A percentile compares a stretch with the other conserved stretches of the same genome.
These are phyloP conservation scores for Fusarium tjaetaba DNA, from an alignment of 2,329 filamentous ascomycete genomes.

Conservation along the genomic window DNA sequence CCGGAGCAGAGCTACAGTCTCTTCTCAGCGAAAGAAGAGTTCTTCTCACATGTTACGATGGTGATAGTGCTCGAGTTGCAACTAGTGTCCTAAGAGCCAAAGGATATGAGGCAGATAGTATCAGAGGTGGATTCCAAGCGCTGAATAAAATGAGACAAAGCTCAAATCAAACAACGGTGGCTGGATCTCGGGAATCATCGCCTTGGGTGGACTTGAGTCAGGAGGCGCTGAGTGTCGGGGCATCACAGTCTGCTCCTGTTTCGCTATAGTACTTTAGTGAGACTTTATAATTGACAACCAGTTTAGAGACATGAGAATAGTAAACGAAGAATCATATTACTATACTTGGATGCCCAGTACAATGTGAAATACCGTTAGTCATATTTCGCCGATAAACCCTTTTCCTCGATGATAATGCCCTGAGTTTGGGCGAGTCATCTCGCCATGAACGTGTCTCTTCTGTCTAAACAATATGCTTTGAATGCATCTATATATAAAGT, in stretches of 20 bases:
- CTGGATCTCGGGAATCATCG: neutral
- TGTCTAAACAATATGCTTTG: too few relatives aligned
- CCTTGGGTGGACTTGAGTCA: conserved; percentile 15
- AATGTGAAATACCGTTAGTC: neutral
- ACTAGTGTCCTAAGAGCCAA: conserved; percentile 63
- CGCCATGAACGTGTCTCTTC: neutral
- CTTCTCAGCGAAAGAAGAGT: conserved; percentile 49
- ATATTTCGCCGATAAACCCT: too few relatives aligned
- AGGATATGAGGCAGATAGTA: conserved; percentile 57
- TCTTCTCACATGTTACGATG: conserved; percentile 63
- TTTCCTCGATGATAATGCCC: neutral
- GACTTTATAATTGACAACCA: neutral
- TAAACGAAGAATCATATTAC: neutral
- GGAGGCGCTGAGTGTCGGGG: neutral
- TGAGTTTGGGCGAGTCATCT: neutral
- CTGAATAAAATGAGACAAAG: conserved; percentile 24
- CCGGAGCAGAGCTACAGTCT: conserved; percentile 26
- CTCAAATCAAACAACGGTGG: neutral
- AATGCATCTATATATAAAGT: too few relatives aligned
- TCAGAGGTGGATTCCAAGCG: conserved; percentile 61
- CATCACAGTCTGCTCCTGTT: conserved; percentile 12
- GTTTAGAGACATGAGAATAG: neutral
- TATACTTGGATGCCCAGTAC: neutral
- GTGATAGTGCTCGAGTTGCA: conserved; percentile 63
- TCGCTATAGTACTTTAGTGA: neutral